Percentiles rank a stretch among this genome's conserved stretches.
Evolutionary conservation across 2,329 filamentous ascomycete species (phyloP).

Genomic region (Penicillium italicum): DNA sequence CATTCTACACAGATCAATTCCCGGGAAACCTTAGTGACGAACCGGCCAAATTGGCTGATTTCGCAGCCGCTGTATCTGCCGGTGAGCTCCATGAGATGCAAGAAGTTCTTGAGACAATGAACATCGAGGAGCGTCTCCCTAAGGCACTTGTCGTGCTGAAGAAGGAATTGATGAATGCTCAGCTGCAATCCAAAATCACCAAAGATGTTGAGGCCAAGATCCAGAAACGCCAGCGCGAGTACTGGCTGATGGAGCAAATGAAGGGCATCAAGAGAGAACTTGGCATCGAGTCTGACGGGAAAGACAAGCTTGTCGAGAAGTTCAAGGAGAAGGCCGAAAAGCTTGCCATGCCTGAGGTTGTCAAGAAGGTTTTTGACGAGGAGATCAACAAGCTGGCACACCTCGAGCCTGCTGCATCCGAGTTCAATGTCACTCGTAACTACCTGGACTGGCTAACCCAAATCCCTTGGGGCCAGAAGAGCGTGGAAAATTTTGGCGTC

Average conservation of each 20-base stretch:
- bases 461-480: slow-evolving; percentile 94
- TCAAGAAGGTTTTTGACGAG: slow-evolving; percentile 97
- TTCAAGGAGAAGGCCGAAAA: slow-evolving; percentile 95
- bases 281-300: slow-evolving; percentile 94
- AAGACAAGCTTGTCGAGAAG: slow-evolving; percentile 95
- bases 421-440: slow-evolving; percentile 98
- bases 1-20: slow-evolving; percentile 92
- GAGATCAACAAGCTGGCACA: slow-evolving; percentile 96
- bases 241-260: slow-evolving; percentile 99
- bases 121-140: slow-evolving; percentile 86
- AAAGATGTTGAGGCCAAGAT: slow-evolving; percentile 98
- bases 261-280: slow-evolving; percentile 95
- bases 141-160: slow-evolving; percentile 91
- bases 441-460: slow-evolving; percentile 99
- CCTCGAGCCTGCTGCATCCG: slow-evolving; percentile 89
- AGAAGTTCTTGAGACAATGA: slow-evolving; percentile 80
- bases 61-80: slow-evolving; percentile 92
- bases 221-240: slow-evolving; percentile 93
- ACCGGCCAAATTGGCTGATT: slow-evolving; percentile 91
- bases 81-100: slow-evolving; percentile 90
- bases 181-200: slow-evolving; percentile 93
- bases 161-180: slow-evolving; percentile 97
- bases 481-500: slow-evolving; percentile 94
- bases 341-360: slow-evolving; percentile 92
- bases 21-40: slow-evolving; percentile 94